Conservation (phyloP, 768 basidiomycete genomes). For the Lactifluus pinguis region DNA sequence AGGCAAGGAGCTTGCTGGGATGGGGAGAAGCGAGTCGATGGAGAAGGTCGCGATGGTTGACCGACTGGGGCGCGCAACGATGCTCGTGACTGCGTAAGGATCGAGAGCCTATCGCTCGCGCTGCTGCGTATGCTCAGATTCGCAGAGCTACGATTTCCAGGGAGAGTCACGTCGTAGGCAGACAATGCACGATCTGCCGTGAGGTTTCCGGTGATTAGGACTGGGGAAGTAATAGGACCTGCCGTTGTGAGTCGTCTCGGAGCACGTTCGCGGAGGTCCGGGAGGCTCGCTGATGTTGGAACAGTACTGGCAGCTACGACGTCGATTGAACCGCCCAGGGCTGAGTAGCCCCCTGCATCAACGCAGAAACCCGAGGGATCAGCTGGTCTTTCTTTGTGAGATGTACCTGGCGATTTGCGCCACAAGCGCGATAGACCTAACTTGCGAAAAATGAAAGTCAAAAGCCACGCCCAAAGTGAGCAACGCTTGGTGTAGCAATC, state of each 20-base stretch:
- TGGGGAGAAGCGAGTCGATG: neutral
- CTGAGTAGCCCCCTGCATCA: neutral
- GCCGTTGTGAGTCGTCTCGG: neutral
- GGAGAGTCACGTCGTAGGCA: neutral
- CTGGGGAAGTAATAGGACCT: neutral
- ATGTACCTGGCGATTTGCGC: neutral
- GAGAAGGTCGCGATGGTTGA: neutral
- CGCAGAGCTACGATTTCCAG: neutral
- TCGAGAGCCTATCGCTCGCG: conserved; percentile 6
- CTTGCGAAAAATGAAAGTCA: neutral
- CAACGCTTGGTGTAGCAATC: neutral
- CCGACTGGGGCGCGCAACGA: neutral
- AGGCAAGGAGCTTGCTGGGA: neutral
- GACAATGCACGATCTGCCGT: too few relatives aligned
- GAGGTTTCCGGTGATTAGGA: neutral
- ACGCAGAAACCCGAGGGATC: neutral
- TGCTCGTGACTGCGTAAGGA: neutral
- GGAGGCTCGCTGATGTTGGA: neutral
- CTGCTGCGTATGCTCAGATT: conserved; percentile 8
- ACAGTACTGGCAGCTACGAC: neutral
- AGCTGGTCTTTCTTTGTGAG: neutral
- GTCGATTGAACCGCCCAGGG: too few relatives aligned
- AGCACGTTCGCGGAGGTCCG: neutral
- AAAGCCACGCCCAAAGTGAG: neutral
- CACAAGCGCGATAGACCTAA: neutral